Evolutionary conservation across 192 early-diverging fungal species (phyloP).

Genomic region (Entomortierella parvispora): DNA sequence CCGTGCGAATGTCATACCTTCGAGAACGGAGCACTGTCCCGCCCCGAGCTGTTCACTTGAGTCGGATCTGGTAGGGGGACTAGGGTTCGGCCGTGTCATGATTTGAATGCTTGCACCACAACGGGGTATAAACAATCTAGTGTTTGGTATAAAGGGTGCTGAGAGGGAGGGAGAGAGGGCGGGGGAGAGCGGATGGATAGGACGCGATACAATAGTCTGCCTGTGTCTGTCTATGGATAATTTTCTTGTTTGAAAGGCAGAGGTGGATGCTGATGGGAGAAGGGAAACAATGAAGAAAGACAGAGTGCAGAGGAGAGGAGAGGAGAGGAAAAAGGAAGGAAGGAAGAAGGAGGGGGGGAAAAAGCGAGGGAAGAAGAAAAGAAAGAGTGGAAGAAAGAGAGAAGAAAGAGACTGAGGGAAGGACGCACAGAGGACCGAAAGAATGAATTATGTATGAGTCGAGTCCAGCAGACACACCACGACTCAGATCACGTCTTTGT

Average conservation of each 20-base stretch:
- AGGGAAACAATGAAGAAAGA: neutral
- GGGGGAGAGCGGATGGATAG: too few relatives aligned
- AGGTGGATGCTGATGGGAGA: neutral
- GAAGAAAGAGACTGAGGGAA: neutral
- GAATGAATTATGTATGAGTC: too few relatives aligned
- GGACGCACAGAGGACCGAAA: neutral
- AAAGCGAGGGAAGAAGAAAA: slow-evolving; percentile 14
- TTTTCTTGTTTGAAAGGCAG: too few relatives aligned
- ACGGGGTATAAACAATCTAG: slow-evolving; percentile 13
- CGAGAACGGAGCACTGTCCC: slow-evolving; percentile 43
- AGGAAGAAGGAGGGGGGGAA: neutral
- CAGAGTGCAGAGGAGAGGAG: neutral
- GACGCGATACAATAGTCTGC: too few relatives aligned
- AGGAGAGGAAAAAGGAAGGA: neutral
- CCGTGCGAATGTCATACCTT: slow-evolving; percentile 32
- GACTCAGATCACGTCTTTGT: neutral
- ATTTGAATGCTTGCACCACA: slow-evolving; percentile 1
- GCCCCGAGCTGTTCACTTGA: slow-evolving; percentile 37
- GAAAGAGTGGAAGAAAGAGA: slow-evolving; percentile 6
- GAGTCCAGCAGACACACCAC: too few relatives aligned
- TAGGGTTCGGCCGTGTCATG: neutral
- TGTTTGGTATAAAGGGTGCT: too few relatives aligned
- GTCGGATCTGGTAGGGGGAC: slow-evolving; percentile 13
- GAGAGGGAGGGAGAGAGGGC: too few relatives aligned
- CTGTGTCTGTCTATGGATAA: too few relatives aligned